Evolutionary conservation across 176 grass and related monocot species (phyloP), one percentile per base, ranked within the genome.

Genomic region (Otatea glauca): DNA sequence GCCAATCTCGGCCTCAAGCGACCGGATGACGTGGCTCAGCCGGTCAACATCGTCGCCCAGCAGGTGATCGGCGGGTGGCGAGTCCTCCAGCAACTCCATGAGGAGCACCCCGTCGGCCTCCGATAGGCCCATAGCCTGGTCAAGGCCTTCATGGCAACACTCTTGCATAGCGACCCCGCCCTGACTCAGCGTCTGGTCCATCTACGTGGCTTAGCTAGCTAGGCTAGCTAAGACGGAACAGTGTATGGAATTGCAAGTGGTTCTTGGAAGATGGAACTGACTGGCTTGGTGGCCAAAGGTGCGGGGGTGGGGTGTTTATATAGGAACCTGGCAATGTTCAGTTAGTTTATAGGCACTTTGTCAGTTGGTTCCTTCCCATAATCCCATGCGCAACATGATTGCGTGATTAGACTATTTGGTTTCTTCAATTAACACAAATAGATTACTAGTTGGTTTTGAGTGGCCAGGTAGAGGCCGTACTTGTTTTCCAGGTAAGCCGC

Each of bases 1-100:
- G 11, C 54, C 15, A 21, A 91, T 92, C 84, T 94, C 92, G 2
- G 79, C 92, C 75, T 94, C 92, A 1, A 94, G 75, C 2, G 89
- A 94, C 68, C 50, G 79, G 7, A 92, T 83, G 49, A 92, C 92
- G 5, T 60, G 76, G 75, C 74, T 72, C 41, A 91, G 65, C 24
- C 76, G 65, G 12, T 89, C 84, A 3, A 14, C 54, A 5, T 84
- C 88, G 1, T 49, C 70, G 4, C 89, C 82, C 0, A 43, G 8
- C 15, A 65, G 4, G 15, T 81, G 4, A 9, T 83, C 77, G 5
- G 51, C 59, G 1, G 88, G 27, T 5, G 56, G 56, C 15, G 27
- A 48, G 44, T 93, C 88, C 34, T 94, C 89, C 47, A 94, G 60
- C 35, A 91, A 6, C 66, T 94, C 76, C 89, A 87, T 86, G 41